Base-by-base conservation (phyloP, 75 land plant species). In the Pinus tabuliformis region DNA sequence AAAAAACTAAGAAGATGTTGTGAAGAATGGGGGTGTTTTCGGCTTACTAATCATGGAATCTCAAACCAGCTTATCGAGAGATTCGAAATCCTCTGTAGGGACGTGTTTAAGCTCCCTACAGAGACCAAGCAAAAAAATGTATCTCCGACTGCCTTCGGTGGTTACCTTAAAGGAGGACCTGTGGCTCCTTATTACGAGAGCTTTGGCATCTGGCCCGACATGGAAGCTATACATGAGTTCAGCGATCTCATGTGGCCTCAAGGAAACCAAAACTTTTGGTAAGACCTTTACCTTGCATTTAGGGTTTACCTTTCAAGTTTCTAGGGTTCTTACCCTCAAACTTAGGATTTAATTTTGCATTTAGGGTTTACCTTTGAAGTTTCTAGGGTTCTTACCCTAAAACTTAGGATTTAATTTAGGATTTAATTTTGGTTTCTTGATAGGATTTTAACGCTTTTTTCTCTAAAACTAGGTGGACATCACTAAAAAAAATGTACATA, bases 31-130 rank as follows among this genome's bases (percentile, higher is more conserved):
- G 68, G 68, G 17, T 64, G 36, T 36, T 64, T 64, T 64, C 39
- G 39, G 1, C 30, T 64, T 16, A 14, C 17, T 1, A 64, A 64
- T 13, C 42, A 64, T 5, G 39, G 68, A 64, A 33, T 64, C 37
- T 0, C 39, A 64, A 5, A 6, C 5, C 18, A 14, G 4, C 17
- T 64, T 64, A 8, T 64, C 20, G 6, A 4, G 37, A 64, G 17
- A 14, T 39, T 26, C 2, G 42, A 64, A 3, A 12, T 1, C 37
- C 37, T 14, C 8, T 64, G 42, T 12, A 30, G 77, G 33, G 75
- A 76, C n/a, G 64, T 86, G 28, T 84, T 84, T 61, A 75, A 77
- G 57, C 83, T 87, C 21, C 89, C 89, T 0, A 21, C 18, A 15
- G 84, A 84, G 59, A 81, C 75, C 20, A 87, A 87, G 70, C 37